Percentiles rank a stretch among this genome's conserved stretches.
Conservation (phyloP, 768 basidiomycete species). For the Phanerochaete sordida region DNA sequence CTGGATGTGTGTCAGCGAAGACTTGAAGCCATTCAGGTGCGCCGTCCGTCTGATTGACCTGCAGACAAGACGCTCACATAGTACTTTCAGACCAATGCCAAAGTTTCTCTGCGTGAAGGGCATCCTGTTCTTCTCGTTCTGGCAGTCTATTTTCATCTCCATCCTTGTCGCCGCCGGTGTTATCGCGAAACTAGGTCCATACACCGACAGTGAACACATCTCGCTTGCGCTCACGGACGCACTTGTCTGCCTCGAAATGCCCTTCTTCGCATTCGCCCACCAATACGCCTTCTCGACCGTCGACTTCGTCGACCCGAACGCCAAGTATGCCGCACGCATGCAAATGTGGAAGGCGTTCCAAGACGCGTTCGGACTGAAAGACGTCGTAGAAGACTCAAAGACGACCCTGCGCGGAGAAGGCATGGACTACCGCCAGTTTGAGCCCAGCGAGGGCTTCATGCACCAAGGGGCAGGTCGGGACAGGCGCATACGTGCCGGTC, state of each 20-base stretch:
- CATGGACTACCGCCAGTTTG: conserved; percentile 95
- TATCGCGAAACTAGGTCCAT: conserved; percentile 80
- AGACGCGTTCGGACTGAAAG: conserved; percentile 84
- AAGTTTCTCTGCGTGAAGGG: conserved; percentile 99
- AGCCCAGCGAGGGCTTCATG: conserved; percentile 90
- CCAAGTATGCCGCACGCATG: conserved; percentile 80
- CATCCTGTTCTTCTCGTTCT: conserved; percentile 97
- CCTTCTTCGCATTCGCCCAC: conserved; percentile 92
- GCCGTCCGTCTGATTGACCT: conserved; percentile 20
- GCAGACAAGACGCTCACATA: background rate
- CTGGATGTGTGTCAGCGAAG: conserved; percentile 89
- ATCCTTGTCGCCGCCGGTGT: conserved; percentile 80
- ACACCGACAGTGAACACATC: conserved; percentile 85
- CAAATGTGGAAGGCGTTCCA: conserved; percentile 82
- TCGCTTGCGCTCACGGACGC: conserved; percentile 88
- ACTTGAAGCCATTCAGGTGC: conserved; percentile 85
- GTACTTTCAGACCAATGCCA: conserved; percentile 67
- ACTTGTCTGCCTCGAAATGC: conserved; percentile 96
- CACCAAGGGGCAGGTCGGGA: conserved; percentile 88
- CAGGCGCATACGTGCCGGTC: conserved; percentile 83
- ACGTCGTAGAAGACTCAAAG: conserved; percentile 84
- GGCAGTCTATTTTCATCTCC: conserved; percentile 88
- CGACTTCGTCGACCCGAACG: conserved; percentile 73
- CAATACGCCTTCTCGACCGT: conserved; percentile 91
- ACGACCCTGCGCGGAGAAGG: conserved; percentile 82